Conservation (phyloP, 2,329 filamentous ascomycete species). For the Apiospora sp. region DNA sequence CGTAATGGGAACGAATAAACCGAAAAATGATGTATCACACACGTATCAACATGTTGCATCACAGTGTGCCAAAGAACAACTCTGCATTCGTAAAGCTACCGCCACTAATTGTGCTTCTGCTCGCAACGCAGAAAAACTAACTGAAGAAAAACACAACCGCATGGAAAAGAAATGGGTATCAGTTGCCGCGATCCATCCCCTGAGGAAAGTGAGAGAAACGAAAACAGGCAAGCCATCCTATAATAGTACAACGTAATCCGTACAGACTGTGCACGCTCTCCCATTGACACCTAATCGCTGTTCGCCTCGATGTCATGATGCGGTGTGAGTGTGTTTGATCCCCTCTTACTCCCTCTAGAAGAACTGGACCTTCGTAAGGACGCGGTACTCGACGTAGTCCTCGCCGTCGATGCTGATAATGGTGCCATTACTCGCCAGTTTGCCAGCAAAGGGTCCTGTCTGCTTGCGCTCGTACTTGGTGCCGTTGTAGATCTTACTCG, state of each 20-base stretch:
- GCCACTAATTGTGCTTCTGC: background rate
- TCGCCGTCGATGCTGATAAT: slow-evolving; percentile 72
- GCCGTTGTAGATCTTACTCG: slow-evolving; percentile 65
- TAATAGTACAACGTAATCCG: slow-evolving; percentile 15
- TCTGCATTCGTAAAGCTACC: background rate
- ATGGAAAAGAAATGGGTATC: slow-evolving; percentile 24
- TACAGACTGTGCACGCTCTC: background rate
- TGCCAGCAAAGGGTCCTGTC: slow-evolving; percentile 67
- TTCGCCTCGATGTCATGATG: background rate
- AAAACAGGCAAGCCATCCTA: slow-evolving; percentile 1
- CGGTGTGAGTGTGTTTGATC: background rate
- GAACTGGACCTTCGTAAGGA: slow-evolving; percentile 69
- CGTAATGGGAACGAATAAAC: too few relatives aligned
- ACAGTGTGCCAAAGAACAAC: too few relatives aligned
- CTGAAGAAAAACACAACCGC: background rate
- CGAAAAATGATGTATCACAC: too few relatives aligned
- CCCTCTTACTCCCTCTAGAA: slow-evolving; percentile 48
- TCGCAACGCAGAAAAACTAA: background rate
- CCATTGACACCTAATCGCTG: background rate
- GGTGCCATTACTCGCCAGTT: slow-evolving; percentile 67
- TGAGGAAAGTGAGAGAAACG: background rate
- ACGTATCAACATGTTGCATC: too few relatives aligned
- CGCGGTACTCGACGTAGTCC: slow-evolving; percentile 72
- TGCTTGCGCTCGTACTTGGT: slow-evolving; percentile 70
- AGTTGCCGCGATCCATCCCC: slow-evolving; percentile 1